Evolutionary conservation across 805 yeast genomes (phyloP).

Genomic region (Ogataea wickerhamii): DNA sequence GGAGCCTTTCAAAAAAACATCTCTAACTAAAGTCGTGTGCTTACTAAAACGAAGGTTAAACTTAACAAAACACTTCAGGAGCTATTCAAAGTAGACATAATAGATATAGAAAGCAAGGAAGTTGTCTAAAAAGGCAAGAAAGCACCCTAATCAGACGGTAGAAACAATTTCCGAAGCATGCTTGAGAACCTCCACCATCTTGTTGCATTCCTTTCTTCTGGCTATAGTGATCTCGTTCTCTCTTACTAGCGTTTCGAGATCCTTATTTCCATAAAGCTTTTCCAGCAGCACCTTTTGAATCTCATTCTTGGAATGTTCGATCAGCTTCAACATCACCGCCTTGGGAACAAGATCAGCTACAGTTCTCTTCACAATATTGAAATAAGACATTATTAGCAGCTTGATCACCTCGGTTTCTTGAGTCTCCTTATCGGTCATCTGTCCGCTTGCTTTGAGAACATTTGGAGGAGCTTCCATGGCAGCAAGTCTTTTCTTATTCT

Average conservation of each 20-base stretch:
- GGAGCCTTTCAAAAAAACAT: too few relatives aligned
- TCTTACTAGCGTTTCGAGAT: constrained; percentile 73
- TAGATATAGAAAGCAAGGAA: constrained; percentile 2
- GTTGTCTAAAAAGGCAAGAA: background rate
- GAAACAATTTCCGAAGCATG: constrained; percentile 90
- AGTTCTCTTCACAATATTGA: constrained; percentile 87
- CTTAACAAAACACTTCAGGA: background rate
- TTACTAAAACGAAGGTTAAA: background rate
- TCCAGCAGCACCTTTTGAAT: constrained; percentile 88
- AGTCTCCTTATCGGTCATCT: constrained; percentile 90
- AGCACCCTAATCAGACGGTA: constrained; percentile 42
- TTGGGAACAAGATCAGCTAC: constrained; percentile 93
- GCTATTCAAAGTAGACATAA: constrained; percentile 3
- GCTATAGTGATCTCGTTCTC: constrained; percentile 92
- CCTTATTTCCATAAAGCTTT: constrained; percentile 74
- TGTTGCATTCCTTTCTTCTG: constrained; percentile 89
- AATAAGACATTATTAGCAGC: constrained; percentile 84
- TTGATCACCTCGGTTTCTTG: constrained; percentile 97
- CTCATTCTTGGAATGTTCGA: constrained; percentile 76
- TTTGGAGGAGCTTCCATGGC: constrained; percentile 98
- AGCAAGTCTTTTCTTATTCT: constrained; percentile 90
- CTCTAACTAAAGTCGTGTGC: constrained; percentile 1
- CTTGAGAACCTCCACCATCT: constrained; percentile 89
- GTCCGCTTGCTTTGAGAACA: constrained; percentile 87
- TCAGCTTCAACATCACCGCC: constrained; percentile 90